Evolutionary conservation across 768 basidiomycete species (phyloP).

Genomic region (Russula sp.): DNA sequence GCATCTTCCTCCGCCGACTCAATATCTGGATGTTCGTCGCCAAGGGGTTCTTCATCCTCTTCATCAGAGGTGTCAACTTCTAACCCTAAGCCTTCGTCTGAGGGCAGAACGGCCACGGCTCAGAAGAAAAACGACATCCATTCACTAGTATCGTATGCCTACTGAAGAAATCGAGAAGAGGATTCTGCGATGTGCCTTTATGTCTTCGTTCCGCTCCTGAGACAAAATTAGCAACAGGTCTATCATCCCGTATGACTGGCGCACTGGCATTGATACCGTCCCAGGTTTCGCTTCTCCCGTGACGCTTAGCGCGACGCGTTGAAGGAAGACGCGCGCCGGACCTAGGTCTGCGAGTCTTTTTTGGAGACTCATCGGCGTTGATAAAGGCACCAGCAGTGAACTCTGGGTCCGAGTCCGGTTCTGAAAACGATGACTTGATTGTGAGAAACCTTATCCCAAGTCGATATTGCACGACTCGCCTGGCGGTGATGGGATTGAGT

Average conservation of each 20-base stretch:
- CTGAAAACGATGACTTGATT: constrained; percentile 24
- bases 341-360: constrained; percentile 29
- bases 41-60: constrained; percentile 23
- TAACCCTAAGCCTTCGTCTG: constrained; percentile 23
- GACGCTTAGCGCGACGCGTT: constrained; percentile 3
- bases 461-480: constrained; percentile 25
- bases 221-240: neutral
- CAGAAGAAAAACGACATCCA: neutral
- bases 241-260: constrained; percentile 14
- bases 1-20: constrained; percentile 12
- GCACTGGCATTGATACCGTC: constrained; percentile 1
- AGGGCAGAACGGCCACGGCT: neutral
- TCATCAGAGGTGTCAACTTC: constrained; percentile 24
- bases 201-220: constrained; percentile 9
- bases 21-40: constrained; percentile 19
- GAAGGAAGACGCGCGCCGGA: neutral
- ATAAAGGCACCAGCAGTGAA: constrained; percentile 41
- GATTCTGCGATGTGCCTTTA: constrained; percentile 23
- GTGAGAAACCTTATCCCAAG: neutral
- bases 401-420: constrained; percentile 45
- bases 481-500: constrained; percentile 34
- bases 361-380: constrained; percentile 27
- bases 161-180: constrained; percentile 28
- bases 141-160: constrained; percentile 13
- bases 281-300: neutral